These are phyloP conservation scores for Akebia trifoliata DNA, from an alignment of 164 flowering plant species.

Conservation along the genomic window DNA sequence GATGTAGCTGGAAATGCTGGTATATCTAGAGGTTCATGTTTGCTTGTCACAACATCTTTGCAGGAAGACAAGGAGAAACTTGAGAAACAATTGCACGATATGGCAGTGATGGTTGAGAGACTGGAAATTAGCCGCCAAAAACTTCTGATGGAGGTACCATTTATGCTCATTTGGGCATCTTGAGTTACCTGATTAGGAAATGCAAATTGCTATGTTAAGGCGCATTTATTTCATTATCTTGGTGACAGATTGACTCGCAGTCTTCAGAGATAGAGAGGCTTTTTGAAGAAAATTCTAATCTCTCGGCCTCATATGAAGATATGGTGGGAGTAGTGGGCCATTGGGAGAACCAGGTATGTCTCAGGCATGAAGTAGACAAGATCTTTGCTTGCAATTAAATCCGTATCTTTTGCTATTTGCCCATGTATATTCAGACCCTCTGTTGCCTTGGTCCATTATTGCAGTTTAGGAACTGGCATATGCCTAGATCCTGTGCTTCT, in stretches of 20 bases:
- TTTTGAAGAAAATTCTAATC: slow-evolving; percentile 85
- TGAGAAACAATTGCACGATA: slow-evolving; percentile 90
- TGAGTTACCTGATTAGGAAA: not conserved
- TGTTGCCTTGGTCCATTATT: too few species aligned
- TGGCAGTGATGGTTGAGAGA: slow-evolving; percentile 87
- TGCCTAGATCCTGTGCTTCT: too few species aligned
- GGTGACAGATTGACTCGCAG: slow-evolving; percentile 82
- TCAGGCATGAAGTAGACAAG: not conserved
- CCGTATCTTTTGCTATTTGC: not conserved
- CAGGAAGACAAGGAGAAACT: slow-evolving; percentile 90
- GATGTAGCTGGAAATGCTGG: not conserved
- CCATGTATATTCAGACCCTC: not conserved
- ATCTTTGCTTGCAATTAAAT: not conserved
- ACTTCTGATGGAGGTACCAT: slow-evolving; percentile 71
- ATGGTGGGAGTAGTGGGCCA: slow-evolving; percentile 42
- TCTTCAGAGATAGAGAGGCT: slow-evolving; percentile 91
- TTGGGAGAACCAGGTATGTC: slow-evolving; percentile 88
- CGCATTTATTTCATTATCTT: slow-evolving; percentile 9
- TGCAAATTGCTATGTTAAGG: slow-evolving; percentile 13
- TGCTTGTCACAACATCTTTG: slow-evolving; percentile 11
- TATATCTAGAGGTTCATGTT: not conserved
- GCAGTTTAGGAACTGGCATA: not conserved
- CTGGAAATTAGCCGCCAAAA: slow-evolving; percentile 89
- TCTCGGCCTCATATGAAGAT: slow-evolving; percentile 70
- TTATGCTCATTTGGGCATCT: slow-evolving; percentile 1